A percentile compares a stretch with the other conserved stretches of the same genome.
Evolutionary conservation across 768 basidiomycete species (phyloP).

Genomic region (Leccinellum luteum): DNA sequence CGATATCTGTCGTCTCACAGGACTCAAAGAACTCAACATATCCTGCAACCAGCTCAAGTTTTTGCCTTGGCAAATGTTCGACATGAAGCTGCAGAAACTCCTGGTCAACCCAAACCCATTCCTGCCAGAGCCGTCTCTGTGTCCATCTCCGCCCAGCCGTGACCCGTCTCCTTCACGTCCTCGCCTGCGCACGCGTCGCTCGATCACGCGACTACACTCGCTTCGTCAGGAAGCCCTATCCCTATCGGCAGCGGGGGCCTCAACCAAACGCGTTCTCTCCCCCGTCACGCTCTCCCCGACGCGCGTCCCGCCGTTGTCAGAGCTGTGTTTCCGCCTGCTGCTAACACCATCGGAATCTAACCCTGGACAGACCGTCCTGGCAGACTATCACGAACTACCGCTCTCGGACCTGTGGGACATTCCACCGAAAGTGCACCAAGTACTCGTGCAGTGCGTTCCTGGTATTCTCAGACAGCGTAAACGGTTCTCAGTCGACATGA

Average conservation of each 20-base stretch:
- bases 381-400: not conserved
- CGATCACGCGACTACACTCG: conserved; percentile 8
- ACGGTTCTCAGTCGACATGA: conserved; percentile 12
- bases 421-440: conserved; percentile 23
- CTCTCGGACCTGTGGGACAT: not conserved
- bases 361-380: not conserved
- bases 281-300: conserved; percentile 19
- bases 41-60: conserved; percentile 56
- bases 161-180: not conserved
- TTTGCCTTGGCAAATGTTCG: conserved; percentile 64
- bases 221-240: conserved; percentile 6
- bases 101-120: conserved; percentile 62
- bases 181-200: conserved; percentile 9
- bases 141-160: not conserved
- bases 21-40: conserved; percentile 59
- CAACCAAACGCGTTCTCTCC: conserved; percentile 17
- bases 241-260: not conserved
- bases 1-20: conserved; percentile 52
- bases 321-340: not conserved
- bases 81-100: conserved; percentile 50
- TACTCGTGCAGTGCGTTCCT: conserved; percentile 30
- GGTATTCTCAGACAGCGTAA: conserved; percentile 27
- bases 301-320: conserved; percentile 19
- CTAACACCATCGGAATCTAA: not conserved
- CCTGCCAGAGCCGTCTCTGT: conserved; percentile 32